Percentiles rank a stretch among this genome's conserved stretches.
Conservation (phyloP, 176 grass and related monocot genomes). For the Lolium perenne region DNA sequence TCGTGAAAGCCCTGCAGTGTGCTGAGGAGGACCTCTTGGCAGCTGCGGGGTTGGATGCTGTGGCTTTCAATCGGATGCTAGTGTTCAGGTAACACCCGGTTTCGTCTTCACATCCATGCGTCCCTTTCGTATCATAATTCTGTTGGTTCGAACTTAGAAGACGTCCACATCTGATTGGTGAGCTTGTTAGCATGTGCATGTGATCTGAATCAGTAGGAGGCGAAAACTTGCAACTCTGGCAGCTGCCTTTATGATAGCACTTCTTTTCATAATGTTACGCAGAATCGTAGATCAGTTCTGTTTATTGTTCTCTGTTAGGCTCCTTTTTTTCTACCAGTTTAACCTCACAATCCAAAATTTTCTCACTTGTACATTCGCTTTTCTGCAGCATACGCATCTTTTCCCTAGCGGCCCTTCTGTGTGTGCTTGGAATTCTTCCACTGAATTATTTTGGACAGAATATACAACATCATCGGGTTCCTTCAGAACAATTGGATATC, state of each 20-base stretch:
- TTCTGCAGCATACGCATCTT: conserved; percentile 85
- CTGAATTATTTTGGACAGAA: conserved; percentile 89
- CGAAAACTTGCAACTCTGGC: background rate
- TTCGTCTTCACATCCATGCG: conserved; percentile 28
- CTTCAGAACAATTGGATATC: conserved; percentile 70
- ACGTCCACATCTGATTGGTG: background rate
- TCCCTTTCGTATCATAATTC: background rate
- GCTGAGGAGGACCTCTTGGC: conserved; percentile 81
- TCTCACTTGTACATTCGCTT: conserved; percentile 28
- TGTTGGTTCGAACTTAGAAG: background rate
- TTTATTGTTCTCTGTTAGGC: background rate
- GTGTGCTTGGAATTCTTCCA: conserved; percentile 79
- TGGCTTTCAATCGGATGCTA: conserved; percentile 79
- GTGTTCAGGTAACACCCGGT: conserved; percentile 67
- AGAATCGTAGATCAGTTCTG: background rate
- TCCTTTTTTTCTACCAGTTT: background rate
- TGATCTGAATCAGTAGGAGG: background rate
- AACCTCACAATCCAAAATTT: background rate
- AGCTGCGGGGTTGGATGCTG: conserved; percentile 84
- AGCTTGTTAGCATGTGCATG: background rate
- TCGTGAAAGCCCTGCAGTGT: conserved; percentile 80
- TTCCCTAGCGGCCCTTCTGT: conserved; percentile 81
- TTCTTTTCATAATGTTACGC: background rate
- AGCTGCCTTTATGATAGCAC: background rate
- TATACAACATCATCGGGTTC: conserved; percentile 54